A percentile compares a stretch with the other conserved stretches of the same genome.
phyloP scores from a whole-genome alignment of 2,329 filamentous ascomycete genomes.

The Sclerotinia glacialis region DNA sequence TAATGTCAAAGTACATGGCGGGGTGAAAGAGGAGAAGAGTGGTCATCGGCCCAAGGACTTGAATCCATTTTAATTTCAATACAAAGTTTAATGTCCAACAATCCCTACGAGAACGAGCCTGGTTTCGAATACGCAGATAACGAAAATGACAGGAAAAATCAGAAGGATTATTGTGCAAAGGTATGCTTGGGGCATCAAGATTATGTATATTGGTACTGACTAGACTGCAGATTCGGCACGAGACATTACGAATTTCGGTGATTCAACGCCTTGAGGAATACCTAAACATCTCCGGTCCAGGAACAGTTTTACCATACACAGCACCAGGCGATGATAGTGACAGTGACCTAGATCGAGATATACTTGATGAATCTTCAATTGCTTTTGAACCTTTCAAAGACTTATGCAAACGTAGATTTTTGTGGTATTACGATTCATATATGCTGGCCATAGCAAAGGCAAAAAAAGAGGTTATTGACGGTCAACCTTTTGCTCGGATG shows the following conservation, averaged over 20 bases:
- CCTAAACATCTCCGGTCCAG: constrained; percentile 59
- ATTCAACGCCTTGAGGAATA: constrained; percentile 82
- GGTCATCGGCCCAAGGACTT: constrained; percentile 92
- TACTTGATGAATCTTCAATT: constrained; percentile 48
- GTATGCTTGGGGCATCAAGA: constrained; percentile 43
- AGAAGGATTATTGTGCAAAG: constrained; percentile 76
- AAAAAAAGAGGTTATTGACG: constrained; percentile 60
- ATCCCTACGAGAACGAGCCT: constrained; percentile 95
- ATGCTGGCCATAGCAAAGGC: constrained; percentile 66
- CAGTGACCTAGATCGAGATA: constrained; percentile 38
- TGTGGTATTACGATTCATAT: constrained; percentile 96
- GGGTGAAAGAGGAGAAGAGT: constrained; percentile 85
- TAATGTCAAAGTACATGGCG: constrained; percentile 74
- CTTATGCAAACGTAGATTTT: constrained; percentile 82
- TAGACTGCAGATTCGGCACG: constrained; percentile 74
- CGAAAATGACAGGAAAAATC: constrained; percentile 66
- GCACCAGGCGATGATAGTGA: constrained; percentile 41
- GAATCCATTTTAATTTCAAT: constrained; percentile 95
- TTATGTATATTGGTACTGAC: constrained; percentile 13
- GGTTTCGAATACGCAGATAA: constrained; percentile 78
- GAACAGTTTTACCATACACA: constrained; percentile 42
- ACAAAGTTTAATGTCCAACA: constrained; percentile 89
- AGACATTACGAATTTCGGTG: constrained; percentile 81
- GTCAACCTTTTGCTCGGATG: constrained; percentile 70
- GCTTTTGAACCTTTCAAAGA: constrained; percentile 87